Base-by-base conservation (phyloP, 495 filamentous ascomycete species). In the Talaromyces borbonicus region DNA sequence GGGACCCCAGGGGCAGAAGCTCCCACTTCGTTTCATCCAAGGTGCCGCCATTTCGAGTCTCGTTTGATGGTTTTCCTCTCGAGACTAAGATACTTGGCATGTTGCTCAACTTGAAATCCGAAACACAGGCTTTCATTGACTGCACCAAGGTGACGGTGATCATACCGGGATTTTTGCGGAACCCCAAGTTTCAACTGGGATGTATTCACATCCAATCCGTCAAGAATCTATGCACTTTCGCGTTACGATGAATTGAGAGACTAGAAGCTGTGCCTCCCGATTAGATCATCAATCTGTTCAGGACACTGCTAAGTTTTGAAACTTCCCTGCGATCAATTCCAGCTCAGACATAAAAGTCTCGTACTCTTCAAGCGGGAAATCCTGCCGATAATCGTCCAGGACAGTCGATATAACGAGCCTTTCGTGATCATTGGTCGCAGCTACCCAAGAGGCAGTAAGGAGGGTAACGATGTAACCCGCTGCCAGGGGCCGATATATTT, bases 401-500 rank as follows among this genome's bases (percentile, higher is more conserved):
- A 48, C 23, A 5, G 4, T 15, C 23, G 54, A 16, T 4, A 65
- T 19, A 14, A 41, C 46, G 1, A 20, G 24, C 25, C 52, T 47
- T 15, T 60, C 26, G 2, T 32, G 20, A 8, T 35, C 33, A 29
- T 67, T 56, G 2, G 40, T 35, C 14, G 52, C 60, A 14, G 56
- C 57, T 7, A 52, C 41, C 59, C 58, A 64, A 6, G 66, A 62
- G 11, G 50, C 47, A 4, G 46, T 30, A 11, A 67, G 47, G 22
- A 55, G 56, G 12, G 66, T n/a, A 8, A 57, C 18, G 2, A 67
- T 45, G 51, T 62, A 66, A 8, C 48, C 54, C 9, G 66, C 45
- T 4, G 60, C 67, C 22, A 71, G 47, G 2, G 67, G 67, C 15
- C 63, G 44, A 39, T 62, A 63, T 0, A 47, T 47, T 8, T 42